Percentiles rank a stretch among this genome's conserved stretches.
phyloP scores from a whole-genome alignment of 2,329 filamentous ascomycete species.

The Leptographium wingfieldii region DNA sequence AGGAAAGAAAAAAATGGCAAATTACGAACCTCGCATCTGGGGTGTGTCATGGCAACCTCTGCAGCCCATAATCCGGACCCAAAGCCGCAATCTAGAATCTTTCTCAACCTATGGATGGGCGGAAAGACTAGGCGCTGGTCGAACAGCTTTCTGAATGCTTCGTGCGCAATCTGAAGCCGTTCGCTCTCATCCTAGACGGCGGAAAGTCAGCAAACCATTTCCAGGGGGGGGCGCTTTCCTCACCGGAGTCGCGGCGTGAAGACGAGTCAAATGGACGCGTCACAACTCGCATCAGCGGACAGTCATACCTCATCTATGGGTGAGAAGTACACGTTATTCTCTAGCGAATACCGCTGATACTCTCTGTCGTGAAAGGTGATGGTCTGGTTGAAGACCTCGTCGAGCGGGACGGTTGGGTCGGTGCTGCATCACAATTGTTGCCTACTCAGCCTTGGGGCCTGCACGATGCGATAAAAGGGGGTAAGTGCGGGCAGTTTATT shows the following conservation, averaged over 20 bases:
- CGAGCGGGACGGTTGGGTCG: constrained; percentile 37
- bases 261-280: too few relatives aligned
- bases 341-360: constrained; percentile 55
- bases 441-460: background rate
- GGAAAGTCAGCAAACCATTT: constrained; percentile 4
- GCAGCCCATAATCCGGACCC: constrained; percentile 60
- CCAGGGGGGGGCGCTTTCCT: background rate
- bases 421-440: constrained; percentile 24
- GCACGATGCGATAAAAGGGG: background rate
- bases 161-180: constrained; percentile 50
- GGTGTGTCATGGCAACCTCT: constrained; percentile 52
- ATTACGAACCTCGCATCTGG: constrained; percentile 45
- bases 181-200: constrained; percentile 49
- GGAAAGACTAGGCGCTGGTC: constrained; percentile 58
- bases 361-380: constrained; percentile 48
- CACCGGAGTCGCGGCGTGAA: too few relatives aligned
- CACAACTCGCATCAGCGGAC: background rate
- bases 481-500: background rate
- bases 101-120: constrained; percentile 42
- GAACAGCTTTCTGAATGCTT: constrained; percentile 50
- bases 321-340: constrained; percentile 51
- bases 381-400: constrained; percentile 45
- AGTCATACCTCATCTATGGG: constrained; percentile 57
- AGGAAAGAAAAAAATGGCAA: background rate
- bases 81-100: constrained; percentile 60